Evolutionary conservation across 495 filamentous ascomycete species (phyloP).

Genomic region (Hyaloscypha finlandica): DNA sequence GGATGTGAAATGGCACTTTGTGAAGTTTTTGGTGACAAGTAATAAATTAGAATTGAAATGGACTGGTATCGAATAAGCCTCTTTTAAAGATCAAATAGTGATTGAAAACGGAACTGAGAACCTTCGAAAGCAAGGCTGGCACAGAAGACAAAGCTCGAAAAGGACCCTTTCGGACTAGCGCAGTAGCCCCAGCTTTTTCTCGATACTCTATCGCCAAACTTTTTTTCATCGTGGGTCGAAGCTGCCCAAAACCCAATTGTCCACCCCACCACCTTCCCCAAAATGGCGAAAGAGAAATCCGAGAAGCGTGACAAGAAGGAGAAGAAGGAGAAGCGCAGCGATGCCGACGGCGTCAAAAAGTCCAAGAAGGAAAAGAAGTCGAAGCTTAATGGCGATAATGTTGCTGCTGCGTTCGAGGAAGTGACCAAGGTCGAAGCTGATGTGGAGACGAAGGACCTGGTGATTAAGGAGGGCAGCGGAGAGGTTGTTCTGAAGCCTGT

Average conservation of each 20-base stretch:
- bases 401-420: slow-evolving; percentile 54
- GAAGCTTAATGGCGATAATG: slow-evolving; percentile 59
- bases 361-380: slow-evolving; percentile 73
- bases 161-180: slow-evolving; percentile 7
- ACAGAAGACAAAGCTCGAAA: background rate
- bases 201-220: background rate
- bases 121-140: background rate
- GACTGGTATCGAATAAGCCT: too few species aligned
- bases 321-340: slow-evolving; percentile 80
- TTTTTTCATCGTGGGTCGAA: background rate
- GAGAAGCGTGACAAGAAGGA: slow-evolving; percentile 61
- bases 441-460: slow-evolving; percentile 43
- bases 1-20: too few species aligned
- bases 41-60: too few species aligned
- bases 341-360: slow-evolving; percentile 75
- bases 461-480: slow-evolving; percentile 53
- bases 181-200: background rate
- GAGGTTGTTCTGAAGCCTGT: slow-evolving; percentile 51
- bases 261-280: slow-evolving; percentile 6
- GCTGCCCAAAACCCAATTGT: background rate
- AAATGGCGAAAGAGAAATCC: slow-evolving; percentile 35
- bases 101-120: too few species aligned
- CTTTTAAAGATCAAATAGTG: too few species aligned
- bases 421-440: slow-evolving; percentile 34
- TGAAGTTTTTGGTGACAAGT: too few species aligned